Conservation (phyloP, 768 basidiomycete genomes). For the Lepiota brunneoincarnata region DNA sequence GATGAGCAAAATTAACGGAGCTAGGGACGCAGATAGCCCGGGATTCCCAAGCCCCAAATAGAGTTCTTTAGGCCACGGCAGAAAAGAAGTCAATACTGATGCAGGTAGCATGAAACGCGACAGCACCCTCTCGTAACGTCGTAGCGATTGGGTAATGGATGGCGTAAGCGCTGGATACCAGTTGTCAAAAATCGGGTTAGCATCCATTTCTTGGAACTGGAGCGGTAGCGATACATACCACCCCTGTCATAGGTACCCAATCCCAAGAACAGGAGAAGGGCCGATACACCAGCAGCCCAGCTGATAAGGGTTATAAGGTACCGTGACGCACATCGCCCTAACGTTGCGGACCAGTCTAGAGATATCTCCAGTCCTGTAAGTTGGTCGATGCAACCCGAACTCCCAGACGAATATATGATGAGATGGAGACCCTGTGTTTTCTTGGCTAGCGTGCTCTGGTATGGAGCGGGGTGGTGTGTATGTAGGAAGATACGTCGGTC, state of each 20-base stretch:
- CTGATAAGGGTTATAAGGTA: slow-evolving; percentile 71
- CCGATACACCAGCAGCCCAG: slow-evolving; percentile 75
- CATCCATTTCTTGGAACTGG: not conserved
- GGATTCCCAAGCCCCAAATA: slow-evolving; percentile 63
- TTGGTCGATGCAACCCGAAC: slow-evolving; percentile 41
- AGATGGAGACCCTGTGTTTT: slow-evolving; percentile 44
- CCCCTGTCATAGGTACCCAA: slow-evolving; percentile 26
- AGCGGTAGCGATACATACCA: slow-evolving; percentile 13
- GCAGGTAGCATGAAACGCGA: slow-evolving; percentile 41
- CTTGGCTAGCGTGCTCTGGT: slow-evolving; percentile 38
- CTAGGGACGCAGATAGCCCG: slow-evolving; percentile 45
- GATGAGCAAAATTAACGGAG: slow-evolving; percentile 54
- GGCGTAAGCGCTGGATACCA: slow-evolving; percentile 38
- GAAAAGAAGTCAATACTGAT: slow-evolving; percentile 43
- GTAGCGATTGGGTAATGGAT: slow-evolving; percentile 47
- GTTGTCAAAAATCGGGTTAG: not conserved
- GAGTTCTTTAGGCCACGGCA: slow-evolving; percentile 55
- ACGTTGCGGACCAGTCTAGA: slow-evolving; percentile 68
- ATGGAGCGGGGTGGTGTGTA: slow-evolving; percentile 68
- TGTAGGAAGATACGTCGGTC: slow-evolving; percentile 54
- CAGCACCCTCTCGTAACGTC: slow-evolving; percentile 34
- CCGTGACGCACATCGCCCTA: slow-evolving; percentile 69
- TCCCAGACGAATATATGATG: slow-evolving; percentile 56
- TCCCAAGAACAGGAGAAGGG: slow-evolving; percentile 51
- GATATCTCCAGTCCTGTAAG: slow-evolving; percentile 43